Evolutionary conservation across 257 asterid genomes (phyloP).

Genomic region (Osmanthus fragrans): DNA sequence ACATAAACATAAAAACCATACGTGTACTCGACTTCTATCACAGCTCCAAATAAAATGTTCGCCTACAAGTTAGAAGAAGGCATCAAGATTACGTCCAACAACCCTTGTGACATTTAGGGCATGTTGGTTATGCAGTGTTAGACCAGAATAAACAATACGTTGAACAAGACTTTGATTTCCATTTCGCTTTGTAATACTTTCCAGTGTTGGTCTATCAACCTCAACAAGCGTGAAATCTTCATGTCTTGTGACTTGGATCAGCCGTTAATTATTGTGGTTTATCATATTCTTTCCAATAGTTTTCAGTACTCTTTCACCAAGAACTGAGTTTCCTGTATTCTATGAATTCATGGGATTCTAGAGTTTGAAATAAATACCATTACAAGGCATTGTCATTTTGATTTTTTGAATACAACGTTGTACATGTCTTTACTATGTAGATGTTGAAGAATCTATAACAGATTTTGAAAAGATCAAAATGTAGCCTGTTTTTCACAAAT

Average conservation of each 20-base stretch:
- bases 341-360: not conserved
- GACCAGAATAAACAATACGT: not conserved
- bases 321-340: not conserved
- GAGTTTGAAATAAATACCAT: not conserved
- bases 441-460: too few relatives aligned
- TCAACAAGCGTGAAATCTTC: not conserved
- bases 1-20: not conserved
- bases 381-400: not conserved
- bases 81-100: constrained; percentile 12
- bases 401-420: not conserved
- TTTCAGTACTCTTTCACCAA: not conserved
- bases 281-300: not conserved
- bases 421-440: too few relatives aligned
- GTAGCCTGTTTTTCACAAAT: too few relatives aligned
- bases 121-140: not conserved
- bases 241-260: not conserved
- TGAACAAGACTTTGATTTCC: not conserved
- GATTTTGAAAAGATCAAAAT: too few relatives aligned
- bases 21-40: constrained; percentile 24
- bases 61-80: constrained; percentile 42
- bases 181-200: not conserved
- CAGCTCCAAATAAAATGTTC: constrained; percentile 47
- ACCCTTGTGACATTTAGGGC: not conserved
- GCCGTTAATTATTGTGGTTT: not conserved
- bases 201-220: not conserved